Percentiles rank a stretch among this genome's conserved stretches.
Conservation (phyloP, 2,329 filamentous ascomycete genomes). For the Stylonectria norvegica region DNA sequence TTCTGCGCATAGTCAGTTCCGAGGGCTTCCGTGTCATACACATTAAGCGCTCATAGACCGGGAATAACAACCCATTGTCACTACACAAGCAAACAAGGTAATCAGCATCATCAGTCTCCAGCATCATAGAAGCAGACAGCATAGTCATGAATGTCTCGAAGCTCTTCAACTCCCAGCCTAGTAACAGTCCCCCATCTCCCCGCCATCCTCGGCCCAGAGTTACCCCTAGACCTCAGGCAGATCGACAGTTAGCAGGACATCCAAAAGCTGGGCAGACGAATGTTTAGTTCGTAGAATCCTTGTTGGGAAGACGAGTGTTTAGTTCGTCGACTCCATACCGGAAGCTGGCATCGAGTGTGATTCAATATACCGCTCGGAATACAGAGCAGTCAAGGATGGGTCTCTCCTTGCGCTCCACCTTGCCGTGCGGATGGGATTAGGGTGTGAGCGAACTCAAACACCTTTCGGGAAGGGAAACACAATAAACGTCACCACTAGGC, state of each 20-base stretch:
- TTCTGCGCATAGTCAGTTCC: too few relatives aligned
- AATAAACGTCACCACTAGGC: neutral
- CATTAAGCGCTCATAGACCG: too few relatives aligned
- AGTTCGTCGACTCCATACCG: slow-evolving; percentile 26
- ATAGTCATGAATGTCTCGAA: slow-evolving; percentile 48
- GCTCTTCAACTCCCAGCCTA: slow-evolving; percentile 36
- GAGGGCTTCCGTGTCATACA: too few relatives aligned
- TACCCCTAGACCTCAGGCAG: slow-evolving; percentile 6
- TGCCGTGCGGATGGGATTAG: slow-evolving; percentile 55
- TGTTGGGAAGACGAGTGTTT: too few relatives aligned
- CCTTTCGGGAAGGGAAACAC: slow-evolving; percentile 2
- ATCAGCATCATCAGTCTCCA: too few relatives aligned
- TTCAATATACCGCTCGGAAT: slow-evolving; percentile 69
- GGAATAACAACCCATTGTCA: neutral
- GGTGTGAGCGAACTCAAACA: slow-evolving; percentile 3
- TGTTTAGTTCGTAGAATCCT: too few relatives aligned
- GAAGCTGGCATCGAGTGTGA: slow-evolving; percentile 24
- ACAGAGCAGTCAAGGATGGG: slow-evolving; percentile 70
- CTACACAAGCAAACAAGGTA: too few relatives aligned
- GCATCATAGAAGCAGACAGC: too few relatives aligned
- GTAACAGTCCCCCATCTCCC: slow-evolving; percentile 27
- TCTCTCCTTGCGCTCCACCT: slow-evolving; percentile 76
- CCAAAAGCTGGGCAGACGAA: slow-evolving; percentile 39
- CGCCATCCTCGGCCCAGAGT: slow-evolving; percentile 7
- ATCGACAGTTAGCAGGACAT: slow-evolving; percentile 37